Base-by-base conservation (phyloP, 495 filamentous ascomycete species). In the Penicillium goetzii region DNA sequence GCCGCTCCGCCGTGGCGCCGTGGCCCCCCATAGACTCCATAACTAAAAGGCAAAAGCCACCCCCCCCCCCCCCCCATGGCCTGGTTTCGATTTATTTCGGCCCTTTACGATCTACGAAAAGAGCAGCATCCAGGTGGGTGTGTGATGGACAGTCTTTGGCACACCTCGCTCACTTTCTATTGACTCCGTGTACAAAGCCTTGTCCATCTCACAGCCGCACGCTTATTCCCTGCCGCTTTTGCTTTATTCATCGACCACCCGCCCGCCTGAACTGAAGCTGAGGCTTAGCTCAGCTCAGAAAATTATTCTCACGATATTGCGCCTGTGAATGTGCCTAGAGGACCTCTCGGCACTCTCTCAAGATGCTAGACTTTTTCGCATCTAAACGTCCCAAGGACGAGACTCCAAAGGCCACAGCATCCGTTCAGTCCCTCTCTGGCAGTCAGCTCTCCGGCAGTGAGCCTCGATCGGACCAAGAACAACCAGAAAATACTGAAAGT, bases 81-180 rank as follows among this genome's bases (percentile, higher is more conserved):
- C 17, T 40, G 21, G 15, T 59, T 40, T 59, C 8, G 19, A 47
- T 12, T 64, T 28, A 33, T 30, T 52, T 38, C 19, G 9, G 56
- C 56, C 56, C 36, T 36, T 19, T 1, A 56, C 23, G 45, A 38
- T 53, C 32, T 36, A 40, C 26, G 3, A 11, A 11, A 0, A 12
- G 11, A 23, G 23, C 21, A 43, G 26, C 43, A 47, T 40, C 15
- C 17, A 10, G 51, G 47, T 23, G n/a, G 38, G 30, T 23, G 15
- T 49, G 53, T 43, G 43, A 51, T 65, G 58, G 63, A 65, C 45
- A 53, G 62, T 41, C 56, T 59, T 47, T 28, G 30, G 41, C 26
- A 51, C 9, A 38, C 23, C 26, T 41, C 28, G 21, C 23, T 17
- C 28, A 49, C 52, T 49, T 30, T 36, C 41, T n/a, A 51, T 40